Base-by-base conservation (phyloP, 805 yeast species). In the Myxozyma kluyveri region DNA sequence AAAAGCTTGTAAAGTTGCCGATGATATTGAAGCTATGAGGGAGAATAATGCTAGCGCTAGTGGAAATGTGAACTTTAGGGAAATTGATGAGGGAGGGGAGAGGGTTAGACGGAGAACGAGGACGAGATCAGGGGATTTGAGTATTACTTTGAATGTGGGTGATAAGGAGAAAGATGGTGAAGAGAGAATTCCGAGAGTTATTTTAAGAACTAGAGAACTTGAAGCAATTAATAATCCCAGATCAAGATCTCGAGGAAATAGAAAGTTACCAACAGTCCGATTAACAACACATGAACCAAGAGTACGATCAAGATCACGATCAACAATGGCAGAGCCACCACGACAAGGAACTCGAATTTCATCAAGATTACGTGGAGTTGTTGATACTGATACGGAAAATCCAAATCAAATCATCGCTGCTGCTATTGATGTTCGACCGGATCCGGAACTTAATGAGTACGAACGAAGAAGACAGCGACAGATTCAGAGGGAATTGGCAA, bases 1-100 rank as follows among this genome's bases (percentile, higher is more conserved):
- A 23, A 45, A 45, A 27, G 18, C 46, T 2, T 19, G 39, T 6
- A 39, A 38, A 12, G 3, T 50, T 18, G 43, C 49, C 7, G 23
- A 39, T 29, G 33, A 29, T 9, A 29, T 29, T 29, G 33, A 29
- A 14, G 33, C 9, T 29, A 14, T 29, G 33, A n/a, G n/a, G n/a
- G n/a, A n/a, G n/a, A n/a, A n/a, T n/a, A n/a, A n/a, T n/a, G n/a
- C n/a, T n/a, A n/a, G n/a, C n/a, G n/a, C n/a, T n/a, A n/a, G n/a
- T 12, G 35, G n/a, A 31, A 31, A 31, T n/a, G 35, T n/a, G 35
- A n/a, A n/a, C 35, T 31, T 31, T 31, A 12, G 14, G n/a, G 12
- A 29, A 29, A 14, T 29, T 29, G 33, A 29, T 29, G 33, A 29
- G 33, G 9, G 12, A 29, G 14, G 33, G 33, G 33, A 9, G 33